phyloP scores from a whole-genome alignment of 192 early-diverging fungal genomes.

The Backusella australiensis region DNA sequence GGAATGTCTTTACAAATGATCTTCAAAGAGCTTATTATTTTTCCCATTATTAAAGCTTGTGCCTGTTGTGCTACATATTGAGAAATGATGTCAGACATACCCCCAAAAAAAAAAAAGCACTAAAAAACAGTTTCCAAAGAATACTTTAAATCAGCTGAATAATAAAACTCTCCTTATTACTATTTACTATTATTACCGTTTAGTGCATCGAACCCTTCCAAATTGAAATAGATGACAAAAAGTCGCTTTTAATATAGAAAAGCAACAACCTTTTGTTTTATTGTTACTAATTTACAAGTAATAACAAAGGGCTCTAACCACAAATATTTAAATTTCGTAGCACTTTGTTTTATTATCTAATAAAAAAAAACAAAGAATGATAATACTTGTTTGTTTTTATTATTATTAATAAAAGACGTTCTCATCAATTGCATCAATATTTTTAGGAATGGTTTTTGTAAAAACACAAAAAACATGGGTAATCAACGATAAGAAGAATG shows the following conservation, averaged over 20 bases:
- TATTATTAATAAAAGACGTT: neutral
- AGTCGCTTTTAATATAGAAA: neutral
- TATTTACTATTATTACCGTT: neutral
- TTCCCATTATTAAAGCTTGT: neutral
- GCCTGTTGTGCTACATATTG: neutral
- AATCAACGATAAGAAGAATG: neutral
- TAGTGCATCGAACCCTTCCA: neutral
- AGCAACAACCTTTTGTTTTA: neutral
- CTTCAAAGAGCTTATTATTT: neutral
- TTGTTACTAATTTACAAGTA: neutral
- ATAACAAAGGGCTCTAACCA: neutral
- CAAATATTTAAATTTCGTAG: neutral
- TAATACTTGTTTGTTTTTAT: neutral
- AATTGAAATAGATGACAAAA: neutral
- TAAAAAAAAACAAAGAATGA: neutral
- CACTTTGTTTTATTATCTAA: neutral
- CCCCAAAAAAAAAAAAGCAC: neutral
- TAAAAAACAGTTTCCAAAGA: neutral
- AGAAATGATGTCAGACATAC: neutral
- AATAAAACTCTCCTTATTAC: neutral
- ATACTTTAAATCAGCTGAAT: neutral
- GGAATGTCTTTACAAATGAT: neutral
- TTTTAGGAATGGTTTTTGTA: neutral
- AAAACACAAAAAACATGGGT: neutral
- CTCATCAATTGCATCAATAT: neutral